Evolutionary conservation across 106 monocot genomes (phyloP).

Genomic region (Acanthochlamys bracteata): DNA sequence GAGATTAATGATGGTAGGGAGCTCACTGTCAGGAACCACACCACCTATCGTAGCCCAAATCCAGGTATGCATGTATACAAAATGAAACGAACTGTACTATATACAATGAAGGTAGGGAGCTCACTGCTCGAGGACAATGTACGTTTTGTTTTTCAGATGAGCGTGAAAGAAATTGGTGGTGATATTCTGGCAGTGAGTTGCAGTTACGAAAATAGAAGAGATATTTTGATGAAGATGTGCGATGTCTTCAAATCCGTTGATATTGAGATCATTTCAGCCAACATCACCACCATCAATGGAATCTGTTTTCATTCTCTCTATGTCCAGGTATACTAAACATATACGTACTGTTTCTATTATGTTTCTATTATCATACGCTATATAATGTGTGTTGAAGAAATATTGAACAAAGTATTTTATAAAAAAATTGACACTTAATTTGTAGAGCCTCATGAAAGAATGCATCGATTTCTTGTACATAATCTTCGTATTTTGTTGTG

Average conservation of each 20-base stretch:
- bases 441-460: too few species aligned
- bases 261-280: slow-evolving; percentile 56
- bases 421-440: too few species aligned
- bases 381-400: too few species aligned
- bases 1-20: too few species aligned
- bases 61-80: background rate
- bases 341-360: too few species aligned
- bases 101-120: background rate
- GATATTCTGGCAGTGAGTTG: slow-evolving; percentile 38
- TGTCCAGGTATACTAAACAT: slow-evolving; percentile 60
- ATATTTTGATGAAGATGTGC: slow-evolving; percentile 47
- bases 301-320: slow-evolving; percentile 65
- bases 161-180: slow-evolving; percentile 39
- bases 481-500: too few species aligned
- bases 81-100: background rate
- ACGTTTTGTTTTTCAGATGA: slow-evolving; percentile 31
- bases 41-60: background rate
- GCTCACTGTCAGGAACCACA: background rate
- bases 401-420: too few species aligned
- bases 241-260: slow-evolving; percentile 49
- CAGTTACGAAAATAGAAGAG: slow-evolving; percentile 55
- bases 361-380: too few species aligned
- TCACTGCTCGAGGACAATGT: background rate
- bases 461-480: too few species aligned
- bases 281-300: slow-evolving; percentile 56